phyloP scores from a whole-genome alignment of 2,329 filamentous ascomycete genomes.

The Hypoxylon rubiginosum region DNA sequence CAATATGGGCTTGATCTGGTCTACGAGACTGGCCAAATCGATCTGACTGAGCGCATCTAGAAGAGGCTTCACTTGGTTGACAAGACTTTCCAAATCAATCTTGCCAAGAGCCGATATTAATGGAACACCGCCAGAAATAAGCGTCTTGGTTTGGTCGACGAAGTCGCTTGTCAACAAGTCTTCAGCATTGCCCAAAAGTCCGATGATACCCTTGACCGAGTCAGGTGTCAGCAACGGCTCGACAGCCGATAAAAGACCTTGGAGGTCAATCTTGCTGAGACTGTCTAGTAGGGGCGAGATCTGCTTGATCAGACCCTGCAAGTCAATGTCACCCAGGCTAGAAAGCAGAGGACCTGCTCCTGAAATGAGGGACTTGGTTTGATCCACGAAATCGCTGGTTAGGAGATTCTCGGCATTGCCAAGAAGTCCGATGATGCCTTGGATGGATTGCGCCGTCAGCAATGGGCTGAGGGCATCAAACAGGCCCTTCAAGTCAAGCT shows the following conservation, averaged over 20 bases:
- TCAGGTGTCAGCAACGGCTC: slow-evolving; percentile 54
- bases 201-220: slow-evolving; percentile 49
- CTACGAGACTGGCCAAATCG: slow-evolving; percentile 50
- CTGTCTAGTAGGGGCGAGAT: slow-evolving; percentile 51
- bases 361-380: slow-evolving; percentile 49
- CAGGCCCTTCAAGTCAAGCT: slow-evolving; percentile 49
- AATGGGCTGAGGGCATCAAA: slow-evolving; percentile 54
- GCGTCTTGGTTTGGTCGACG: slow-evolving; percentile 45
- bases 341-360: slow-evolving; percentile 46
- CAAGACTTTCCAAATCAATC: slow-evolving; percentile 49
- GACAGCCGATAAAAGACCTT: slow-evolving; percentile 52
- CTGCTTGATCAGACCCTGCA: slow-evolving; percentile 52
- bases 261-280: slow-evolving; percentile 54
- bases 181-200: slow-evolving; percentile 50
- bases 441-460: slow-evolving; percentile 51
- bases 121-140: slow-evolving; percentile 46
- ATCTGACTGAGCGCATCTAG: slow-evolving; percentile 50
- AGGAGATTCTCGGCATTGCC: slow-evolving; percentile 51
- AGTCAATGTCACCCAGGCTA: slow-evolving; percentile 50
- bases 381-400: slow-evolving; percentile 47
- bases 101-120: slow-evolving; percentile 49
- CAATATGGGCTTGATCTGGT: slow-evolving; percentile 52
- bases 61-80: slow-evolving; percentile 50
- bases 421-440: slow-evolving; percentile 52
- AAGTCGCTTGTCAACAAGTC: slow-evolving; percentile 46